Evolutionary conservation across 2,329 filamentous ascomycete species (phyloP), one percentile per base, ranked within the genome.

Genomic region (Hypocrella siamensis): DNA sequence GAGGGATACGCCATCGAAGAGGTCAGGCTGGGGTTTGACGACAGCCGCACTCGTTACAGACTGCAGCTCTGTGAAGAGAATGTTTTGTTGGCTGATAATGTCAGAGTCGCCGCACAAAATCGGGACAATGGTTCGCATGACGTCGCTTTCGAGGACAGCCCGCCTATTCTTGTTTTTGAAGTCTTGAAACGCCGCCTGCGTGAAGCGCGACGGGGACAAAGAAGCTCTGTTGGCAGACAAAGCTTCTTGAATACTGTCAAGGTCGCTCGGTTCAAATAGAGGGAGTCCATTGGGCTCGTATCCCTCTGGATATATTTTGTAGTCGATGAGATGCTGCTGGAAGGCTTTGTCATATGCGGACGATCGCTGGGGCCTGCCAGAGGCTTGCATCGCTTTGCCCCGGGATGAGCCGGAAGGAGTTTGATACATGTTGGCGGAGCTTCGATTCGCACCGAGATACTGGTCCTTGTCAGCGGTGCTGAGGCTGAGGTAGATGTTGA

Each of bases 101-200:
- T 17, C n/a, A 7, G 17, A 14, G 7, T 17, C 17, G 7, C 35
- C 31, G 11, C 17, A 21, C 12, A 36, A 25, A 11, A 21, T 9
- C 6, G 31, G 48, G 21, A 62, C 37, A 2, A 58, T 43, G 33
- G 43, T 34, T 16, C 38, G 39, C 31, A 43, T 41, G 5, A 57
- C 46, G 22, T 51, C 47, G 22, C 48, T 45, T 43, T 61, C 52
- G 29, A 54, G n/a, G n/a, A n/a, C n/a, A n/a, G n/a, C n/a, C n/a
- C n/a, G 51, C 6, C 42, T 43, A 11, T 48, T 49, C 21, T 44
- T 21, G 38, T 53, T 43, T 22, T 34, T 44, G 31, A 60, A 58
- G 6, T 41, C 34, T 22, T 42, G 17, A 28, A 51, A 55, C 2
- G 40, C 40, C 9, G 35, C 32, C 11, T 52, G 38, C 1, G 49